Evolutionary conservation across 2,329 filamentous ascomycete genomes (phyloP).

Genomic region (Pseudogymnoascus sp.): DNA sequence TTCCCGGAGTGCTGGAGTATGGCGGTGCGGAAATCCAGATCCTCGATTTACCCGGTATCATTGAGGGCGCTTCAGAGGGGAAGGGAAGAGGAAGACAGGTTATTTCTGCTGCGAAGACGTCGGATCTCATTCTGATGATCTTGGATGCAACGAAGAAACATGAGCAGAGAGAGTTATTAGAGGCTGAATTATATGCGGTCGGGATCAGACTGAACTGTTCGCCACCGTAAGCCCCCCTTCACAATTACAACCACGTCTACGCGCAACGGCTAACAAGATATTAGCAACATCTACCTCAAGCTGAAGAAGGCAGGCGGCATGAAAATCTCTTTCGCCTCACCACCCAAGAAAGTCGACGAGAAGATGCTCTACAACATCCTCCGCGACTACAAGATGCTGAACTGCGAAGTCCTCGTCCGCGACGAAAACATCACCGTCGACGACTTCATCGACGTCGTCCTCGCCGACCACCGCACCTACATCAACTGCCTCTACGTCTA

Average conservation of each 20-base stretch:
- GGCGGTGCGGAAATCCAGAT: constrained; percentile 97
- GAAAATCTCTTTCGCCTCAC: constrained; percentile 92
- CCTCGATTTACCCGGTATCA: constrained; percentile 94
- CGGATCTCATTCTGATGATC: constrained; percentile 94
- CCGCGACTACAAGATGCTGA: constrained; percentile 96
- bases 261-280: constrained; percentile 12
- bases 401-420: constrained; percentile 90
- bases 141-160: constrained; percentile 94
- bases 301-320: constrained; percentile 92
- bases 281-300: constrained; percentile 93
- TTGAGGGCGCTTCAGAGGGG: constrained; percentile 91
- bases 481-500: constrained; percentile 93
- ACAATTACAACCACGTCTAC: neutral
- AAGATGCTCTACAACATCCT: constrained; percentile 98
- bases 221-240: constrained; percentile 59
- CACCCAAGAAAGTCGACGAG: constrained; percentile 88
- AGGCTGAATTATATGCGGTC: constrained; percentile 89
- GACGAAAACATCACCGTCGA: constrained; percentile 95
- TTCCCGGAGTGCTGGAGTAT: constrained; percentile 95
- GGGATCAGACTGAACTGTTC: constrained; percentile 89
- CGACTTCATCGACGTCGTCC: constrained; percentile 98
- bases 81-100: constrained; percentile 95
- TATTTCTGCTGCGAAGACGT: constrained; percentile 96
- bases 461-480: constrained; percentile 98
- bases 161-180: constrained; percentile 82